Percentiles rank a stretch among this genome's conserved stretches.
These are phyloP conservation scores for Xylaria sp. DNA, from an alignment of 2,329 filamentous ascomycete genomes.

Conservation along the genomic window DNA sequence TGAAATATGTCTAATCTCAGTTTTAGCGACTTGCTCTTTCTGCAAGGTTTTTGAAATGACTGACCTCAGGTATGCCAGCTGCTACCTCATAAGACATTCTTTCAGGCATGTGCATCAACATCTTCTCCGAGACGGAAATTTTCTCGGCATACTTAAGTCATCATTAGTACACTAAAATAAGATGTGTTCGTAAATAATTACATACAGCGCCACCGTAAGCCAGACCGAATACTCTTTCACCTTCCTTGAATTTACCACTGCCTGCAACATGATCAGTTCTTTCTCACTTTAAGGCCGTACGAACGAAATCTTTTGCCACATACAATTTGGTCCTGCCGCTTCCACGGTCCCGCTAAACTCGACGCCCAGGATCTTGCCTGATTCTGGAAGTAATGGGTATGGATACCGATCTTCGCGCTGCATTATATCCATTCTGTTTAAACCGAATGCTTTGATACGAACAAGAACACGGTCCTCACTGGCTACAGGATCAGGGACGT, in stretches of 20 bases:
- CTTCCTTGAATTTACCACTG: background rate
- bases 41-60: background rate
- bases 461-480: background rate
- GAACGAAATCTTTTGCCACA: background rate
- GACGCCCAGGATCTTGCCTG: background rate
- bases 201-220: background rate
- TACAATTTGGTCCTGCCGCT: background rate
- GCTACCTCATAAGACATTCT: background rate
- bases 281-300: background rate
- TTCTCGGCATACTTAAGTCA: background rate
- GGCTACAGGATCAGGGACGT: background rate
- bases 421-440: background rate
- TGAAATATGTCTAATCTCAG: background rate
- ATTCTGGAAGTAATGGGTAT: background rate
- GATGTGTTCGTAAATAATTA: background rate
- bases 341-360: background rate
- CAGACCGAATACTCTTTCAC: background rate
- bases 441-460: background rate
- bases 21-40: background rate
- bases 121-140: background rate
- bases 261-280: background rate
- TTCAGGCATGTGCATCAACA: constrained; percentile 3
- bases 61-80: background rate
- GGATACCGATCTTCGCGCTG: constrained; percentile 3
- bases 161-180: background rate